Evolutionary conservation across 2,329 filamentous ascomycete species (phyloP).

Genomic region (Neospermospora avenae): DNA sequence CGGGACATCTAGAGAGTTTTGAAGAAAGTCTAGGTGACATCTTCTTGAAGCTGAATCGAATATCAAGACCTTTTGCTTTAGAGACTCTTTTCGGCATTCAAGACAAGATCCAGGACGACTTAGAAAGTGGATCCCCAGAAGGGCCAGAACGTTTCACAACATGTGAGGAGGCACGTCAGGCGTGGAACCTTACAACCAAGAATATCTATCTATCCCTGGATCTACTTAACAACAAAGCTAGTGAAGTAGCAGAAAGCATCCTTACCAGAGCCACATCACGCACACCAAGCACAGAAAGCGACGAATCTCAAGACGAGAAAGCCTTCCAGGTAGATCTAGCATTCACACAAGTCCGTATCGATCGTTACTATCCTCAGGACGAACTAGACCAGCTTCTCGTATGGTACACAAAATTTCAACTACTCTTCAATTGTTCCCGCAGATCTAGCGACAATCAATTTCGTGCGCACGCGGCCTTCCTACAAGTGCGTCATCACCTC

Average conservation of each 20-base stretch:
- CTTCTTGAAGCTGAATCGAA: not conserved
- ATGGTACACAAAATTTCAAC: conserved; percentile 2
- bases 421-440: not conserved
- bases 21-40: not conserved
- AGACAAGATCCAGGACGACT: not conserved
- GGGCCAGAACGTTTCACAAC: not conserved
- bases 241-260: not conserved
- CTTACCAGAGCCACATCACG: not conserved
- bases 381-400: not conserved
- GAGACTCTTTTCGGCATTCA: not conserved
- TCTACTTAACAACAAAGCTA: not conserved
- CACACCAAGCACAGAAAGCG: not conserved
- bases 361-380: not conserved
- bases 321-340: not conserved
- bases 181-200: not conserved
- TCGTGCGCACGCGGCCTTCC: not conserved
- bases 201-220: not conserved
- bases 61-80: not conserved
- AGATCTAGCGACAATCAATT: not conserved
- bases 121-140: not conserved
- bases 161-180: not conserved
- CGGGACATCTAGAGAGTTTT: not conserved
- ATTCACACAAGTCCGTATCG: not conserved
- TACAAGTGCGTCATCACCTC: conserved; percentile 1
- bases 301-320: not conserved